Evolutionary conservation across 129 eudicot species (phyloP).

Genomic region (Rutidosis leptorrhynchoides): DNA sequence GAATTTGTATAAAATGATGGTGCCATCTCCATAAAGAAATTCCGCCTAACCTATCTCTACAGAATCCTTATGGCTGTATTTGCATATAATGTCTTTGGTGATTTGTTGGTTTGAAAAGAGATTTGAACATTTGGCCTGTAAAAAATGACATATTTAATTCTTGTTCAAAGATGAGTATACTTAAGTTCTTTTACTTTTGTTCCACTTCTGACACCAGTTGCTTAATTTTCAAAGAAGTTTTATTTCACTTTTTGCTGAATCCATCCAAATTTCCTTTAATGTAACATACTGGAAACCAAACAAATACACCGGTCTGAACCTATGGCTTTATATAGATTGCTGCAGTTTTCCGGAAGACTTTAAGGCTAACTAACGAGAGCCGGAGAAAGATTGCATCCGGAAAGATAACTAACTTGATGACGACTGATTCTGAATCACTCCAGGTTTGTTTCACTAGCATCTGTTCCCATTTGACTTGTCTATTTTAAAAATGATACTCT

Average conservation of each 20-base stretch:
- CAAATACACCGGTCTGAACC: conserved; percentile 20
- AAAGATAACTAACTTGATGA: conserved; percentile 87
- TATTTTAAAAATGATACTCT: neutral
- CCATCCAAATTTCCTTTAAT: conserved; percentile 1
- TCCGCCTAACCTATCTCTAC: neutral
- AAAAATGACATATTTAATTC: neutral
- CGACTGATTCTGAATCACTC: conserved; percentile 90
- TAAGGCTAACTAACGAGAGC: conserved; percentile 84
- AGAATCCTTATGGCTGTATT: neutral
- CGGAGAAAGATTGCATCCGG: conserved; percentile 82
- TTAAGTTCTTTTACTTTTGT: neutral
- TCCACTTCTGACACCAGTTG: neutral
- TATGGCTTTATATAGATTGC: conserved; percentile 57
- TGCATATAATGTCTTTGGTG: neutral
- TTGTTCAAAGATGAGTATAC: neutral
- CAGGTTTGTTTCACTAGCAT: conserved; percentile 51
- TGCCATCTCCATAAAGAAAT: neutral
- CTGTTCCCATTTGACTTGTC: neutral
- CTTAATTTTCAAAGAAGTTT: neutral
- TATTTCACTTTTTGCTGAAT: neutral
- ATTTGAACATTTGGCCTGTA: neutral
- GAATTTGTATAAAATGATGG: neutral
- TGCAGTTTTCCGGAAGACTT: conserved; percentile 86
- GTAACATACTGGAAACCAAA: conserved; percentile 4
- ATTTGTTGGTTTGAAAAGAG: neutral